Conservation (phyloP, 345 rosid species). For the Populus pruinosa region DNA sequence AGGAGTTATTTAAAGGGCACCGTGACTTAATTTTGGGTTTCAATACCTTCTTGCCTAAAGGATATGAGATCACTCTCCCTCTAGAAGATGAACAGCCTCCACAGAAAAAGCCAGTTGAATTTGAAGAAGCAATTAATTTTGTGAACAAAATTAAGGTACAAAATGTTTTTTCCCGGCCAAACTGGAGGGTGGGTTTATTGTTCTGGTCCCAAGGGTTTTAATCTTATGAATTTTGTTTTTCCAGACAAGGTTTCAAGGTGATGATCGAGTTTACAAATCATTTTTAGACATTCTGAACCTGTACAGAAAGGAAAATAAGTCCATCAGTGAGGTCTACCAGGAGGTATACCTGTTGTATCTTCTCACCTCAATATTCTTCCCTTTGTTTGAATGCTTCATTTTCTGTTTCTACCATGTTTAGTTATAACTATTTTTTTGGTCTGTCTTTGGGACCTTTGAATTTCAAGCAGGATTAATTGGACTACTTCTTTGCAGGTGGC, state of each 20-base stretch:
- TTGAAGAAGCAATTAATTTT: slow-evolving; percentile 37
- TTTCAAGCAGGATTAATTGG: slow-evolving; percentile 4
- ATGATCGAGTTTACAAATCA: slow-evolving; percentile 27
- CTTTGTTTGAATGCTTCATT: neutral
- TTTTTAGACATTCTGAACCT: slow-evolving; percentile 34
- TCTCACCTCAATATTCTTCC: slow-evolving; percentile 3
- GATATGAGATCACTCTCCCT: slow-evolving; percentile 34
- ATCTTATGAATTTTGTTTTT: slow-evolving; percentile 12
- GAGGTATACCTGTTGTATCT: slow-evolving; percentile 23
- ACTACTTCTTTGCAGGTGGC: slow-evolving; percentile 60
- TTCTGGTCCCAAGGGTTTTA: neutral
- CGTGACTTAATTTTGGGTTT: slow-evolving; percentile 35
- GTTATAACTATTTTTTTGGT: neutral
- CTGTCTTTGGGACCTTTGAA: neutral
- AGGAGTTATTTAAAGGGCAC: slow-evolving; percentile 38
- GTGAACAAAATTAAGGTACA: slow-evolving; percentile 36
- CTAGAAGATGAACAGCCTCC: slow-evolving; percentile 26
- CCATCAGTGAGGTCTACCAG: slow-evolving; percentile 33
- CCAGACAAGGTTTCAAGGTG: slow-evolving; percentile 39
- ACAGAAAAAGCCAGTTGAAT: slow-evolving; percentile 37
- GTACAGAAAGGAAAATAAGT: slow-evolving; percentile 35
- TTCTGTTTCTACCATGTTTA: neutral
- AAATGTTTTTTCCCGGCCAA: neutral
- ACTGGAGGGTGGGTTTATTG: neutral
- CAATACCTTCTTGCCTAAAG: slow-evolving; percentile 38